Evolutionary conservation across 208 protist species (phyloP).

Genomic region (Trypanosoma theileri): DNA sequence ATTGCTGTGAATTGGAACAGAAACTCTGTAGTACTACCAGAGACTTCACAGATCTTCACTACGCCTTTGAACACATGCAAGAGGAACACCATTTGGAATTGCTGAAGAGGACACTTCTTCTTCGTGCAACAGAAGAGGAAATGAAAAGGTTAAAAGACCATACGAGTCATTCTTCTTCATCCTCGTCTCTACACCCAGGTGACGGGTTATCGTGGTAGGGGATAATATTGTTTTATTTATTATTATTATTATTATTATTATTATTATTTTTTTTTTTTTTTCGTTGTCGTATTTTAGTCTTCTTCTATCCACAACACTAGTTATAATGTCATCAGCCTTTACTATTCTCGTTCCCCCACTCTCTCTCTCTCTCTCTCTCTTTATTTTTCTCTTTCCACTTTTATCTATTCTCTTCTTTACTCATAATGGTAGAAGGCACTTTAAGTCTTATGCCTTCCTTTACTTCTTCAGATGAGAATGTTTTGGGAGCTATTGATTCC

Average conservation of each 20-base stretch:
- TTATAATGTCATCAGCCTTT: no score
- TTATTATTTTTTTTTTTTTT: no score
- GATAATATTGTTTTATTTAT: no score
- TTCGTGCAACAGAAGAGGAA: slow-evolving; percentile 1
- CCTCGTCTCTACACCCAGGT: no score
- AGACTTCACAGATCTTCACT: not conserved
- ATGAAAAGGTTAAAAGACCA: not conserved
- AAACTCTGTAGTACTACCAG: not conserved
- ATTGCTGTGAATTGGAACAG: slow-evolving; percentile 17
- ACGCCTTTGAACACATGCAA: slow-evolving; percentile 5
- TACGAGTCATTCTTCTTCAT: no score
- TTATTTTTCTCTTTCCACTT: not conserved
- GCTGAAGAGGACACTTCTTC: not conserved
- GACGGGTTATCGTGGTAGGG: no score
- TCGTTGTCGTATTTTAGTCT: no score
- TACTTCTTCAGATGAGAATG: not conserved
- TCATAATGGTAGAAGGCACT: not conserved
- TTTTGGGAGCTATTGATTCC: not conserved
- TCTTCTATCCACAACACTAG: no score
- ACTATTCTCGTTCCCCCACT: not conserved
- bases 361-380: not conserved
- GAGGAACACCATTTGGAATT: not conserved
- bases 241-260: no score
- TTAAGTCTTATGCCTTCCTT: slow-evolving; percentile 1
- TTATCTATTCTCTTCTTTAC: not conserved